Evolutionary conservation across 2,329 filamentous ascomycete species (phyloP), one percentile per base, ranked within the genome.

Genomic region (Leptoxyphium fumago): DNA sequence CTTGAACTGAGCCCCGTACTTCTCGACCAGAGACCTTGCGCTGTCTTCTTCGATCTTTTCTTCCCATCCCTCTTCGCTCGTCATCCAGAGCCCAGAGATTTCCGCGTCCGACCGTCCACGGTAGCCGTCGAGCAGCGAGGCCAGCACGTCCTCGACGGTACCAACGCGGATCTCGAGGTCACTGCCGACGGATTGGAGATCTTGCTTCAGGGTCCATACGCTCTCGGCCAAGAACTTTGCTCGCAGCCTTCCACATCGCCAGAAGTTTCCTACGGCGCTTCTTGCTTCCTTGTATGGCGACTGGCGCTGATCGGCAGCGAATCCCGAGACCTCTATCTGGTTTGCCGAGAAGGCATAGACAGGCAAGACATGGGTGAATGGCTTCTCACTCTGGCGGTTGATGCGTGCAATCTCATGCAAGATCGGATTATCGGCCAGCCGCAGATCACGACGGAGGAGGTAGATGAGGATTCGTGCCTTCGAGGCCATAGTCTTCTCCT

Each of bases 251-350:
- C 84, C 83, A 53, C 81, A 86, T 56, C 83, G 70, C 79, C 80
- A 86, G 56, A 84, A 83, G 1, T 70, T 66, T 10, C 72, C 80
- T 2, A 82, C 64, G n/a, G 68, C 59, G 52, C 80, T 84, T 45
- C 73, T 70, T 2, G 83, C 81, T 54, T 78, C 74, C 0, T 78
- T 78, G 49, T 82, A 87, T 0, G 84, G 84, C 6, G 72, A 82
- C 41, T 66, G 62, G 42, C 43, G 51, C 44, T 41, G 63, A 64
- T 39, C 71, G 58, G 39, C 54, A 11, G 64, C 62, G 53, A 89
- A 84, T 1, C 84, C 84, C 0, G 80, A 82, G 1, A 84, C 68
- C 56, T 89, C 83, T 17, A 88, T 65, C 52, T 89, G 82, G 42
- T 82, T 70, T 2, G 81, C 73, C 0, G 77, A 69, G 42, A 87